A percentile compares a stretch with the other conserved stretches of the same genome.
phyloP scores from a whole-genome alignment of 805 yeast genomes.

The Phaffomyces opuntiae region DNA sequence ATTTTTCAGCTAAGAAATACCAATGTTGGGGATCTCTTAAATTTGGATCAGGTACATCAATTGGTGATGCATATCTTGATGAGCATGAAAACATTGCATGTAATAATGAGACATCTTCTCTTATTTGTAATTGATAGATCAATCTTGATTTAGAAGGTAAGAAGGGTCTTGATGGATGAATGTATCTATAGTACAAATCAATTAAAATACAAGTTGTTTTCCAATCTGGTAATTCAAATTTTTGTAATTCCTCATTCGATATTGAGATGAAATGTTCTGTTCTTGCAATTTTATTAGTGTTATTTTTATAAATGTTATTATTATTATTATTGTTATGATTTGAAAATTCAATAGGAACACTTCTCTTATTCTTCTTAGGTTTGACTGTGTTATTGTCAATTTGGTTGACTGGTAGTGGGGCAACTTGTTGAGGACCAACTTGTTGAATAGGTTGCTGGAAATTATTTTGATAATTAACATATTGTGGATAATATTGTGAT shows the following conservation, averaged over 20 bases:
- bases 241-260: slow-evolving; percentile 24
- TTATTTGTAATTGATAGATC: slow-evolving; percentile 24
- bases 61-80: slow-evolving; percentile 26
- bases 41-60: slow-evolving; percentile 19
- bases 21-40: slow-evolving; percentile 30
- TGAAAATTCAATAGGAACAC: too few relatives aligned
- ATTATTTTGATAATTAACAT: background rate
- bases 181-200: slow-evolving; percentile 34
- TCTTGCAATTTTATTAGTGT: slow-evolving; percentile 5
- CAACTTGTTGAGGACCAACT: background rate
- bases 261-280: slow-evolving; percentile 14
- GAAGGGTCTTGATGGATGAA: slow-evolving; percentile 31
- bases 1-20: slow-evolving; percentile 28
- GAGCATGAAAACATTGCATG: slow-evolving; percentile 31
- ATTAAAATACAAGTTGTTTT: slow-evolving; percentile 26
- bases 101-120: slow-evolving; percentile 25
- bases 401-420: too few relatives aligned
- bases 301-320: background rate
- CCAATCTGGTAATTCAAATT: slow-evolving; percentile 32
- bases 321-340: too few relatives aligned
- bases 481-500: background rate
- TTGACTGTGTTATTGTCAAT: too few relatives aligned
- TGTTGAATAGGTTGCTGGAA: background rate
- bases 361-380: too few relatives aligned
- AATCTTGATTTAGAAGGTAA: slow-evolving; percentile 30